Evolutionary conservation across 768 basidiomycete species (phyloP).

Genomic region (Phanerodontia chrysosporium): DNA sequence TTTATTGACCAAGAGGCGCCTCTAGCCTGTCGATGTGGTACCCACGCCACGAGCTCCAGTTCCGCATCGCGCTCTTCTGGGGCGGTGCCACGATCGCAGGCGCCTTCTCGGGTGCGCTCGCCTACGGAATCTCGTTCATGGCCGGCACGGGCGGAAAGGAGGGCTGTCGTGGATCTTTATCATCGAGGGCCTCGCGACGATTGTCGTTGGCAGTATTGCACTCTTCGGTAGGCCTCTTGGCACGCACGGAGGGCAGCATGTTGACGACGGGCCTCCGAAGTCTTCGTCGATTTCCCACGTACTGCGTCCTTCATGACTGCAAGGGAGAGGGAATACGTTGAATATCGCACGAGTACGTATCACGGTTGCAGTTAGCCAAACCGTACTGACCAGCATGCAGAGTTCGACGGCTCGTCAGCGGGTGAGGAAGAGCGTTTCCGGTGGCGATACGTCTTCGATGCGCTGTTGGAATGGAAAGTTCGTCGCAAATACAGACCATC

Average conservation of each 20-base stretch:
- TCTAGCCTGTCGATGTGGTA: constrained; percentile 20
- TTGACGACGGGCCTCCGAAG: constrained; percentile 23
- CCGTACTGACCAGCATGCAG: constrained; percentile 22
- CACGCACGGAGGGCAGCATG: no score
- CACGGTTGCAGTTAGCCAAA: no score
- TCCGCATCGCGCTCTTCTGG: constrained; percentile 23
- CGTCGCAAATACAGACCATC: constrained; percentile 21
- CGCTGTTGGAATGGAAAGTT: constrained; percentile 63
- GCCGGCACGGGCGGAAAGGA: constrained; percentile 21
- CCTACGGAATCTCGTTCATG: constrained; percentile 34
- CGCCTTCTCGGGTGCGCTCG: constrained; percentile 25
- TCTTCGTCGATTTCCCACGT: constrained; percentile 57
- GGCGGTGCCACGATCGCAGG: constrained; percentile 15
- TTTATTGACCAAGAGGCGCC: no score
- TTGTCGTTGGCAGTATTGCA: constrained; percentile 49
- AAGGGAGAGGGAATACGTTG: constrained; percentile 51
- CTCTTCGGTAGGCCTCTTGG: constrained; percentile 32
- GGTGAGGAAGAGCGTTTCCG: constrained; percentile 62
- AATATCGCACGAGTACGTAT: constrained; percentile 56
- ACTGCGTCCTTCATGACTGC: constrained; percentile 59
- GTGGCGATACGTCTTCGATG: constrained; percentile 46
- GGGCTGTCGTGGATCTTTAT: constrained; percentile 39
- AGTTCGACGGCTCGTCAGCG: constrained; percentile 51
- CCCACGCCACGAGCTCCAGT: constrained; percentile 24
- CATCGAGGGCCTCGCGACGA: constrained; percentile 60